Evolutionary conservation across 2,329 filamentous ascomycete species (phyloP).

Genomic region (Fusarium sp.): DNA sequence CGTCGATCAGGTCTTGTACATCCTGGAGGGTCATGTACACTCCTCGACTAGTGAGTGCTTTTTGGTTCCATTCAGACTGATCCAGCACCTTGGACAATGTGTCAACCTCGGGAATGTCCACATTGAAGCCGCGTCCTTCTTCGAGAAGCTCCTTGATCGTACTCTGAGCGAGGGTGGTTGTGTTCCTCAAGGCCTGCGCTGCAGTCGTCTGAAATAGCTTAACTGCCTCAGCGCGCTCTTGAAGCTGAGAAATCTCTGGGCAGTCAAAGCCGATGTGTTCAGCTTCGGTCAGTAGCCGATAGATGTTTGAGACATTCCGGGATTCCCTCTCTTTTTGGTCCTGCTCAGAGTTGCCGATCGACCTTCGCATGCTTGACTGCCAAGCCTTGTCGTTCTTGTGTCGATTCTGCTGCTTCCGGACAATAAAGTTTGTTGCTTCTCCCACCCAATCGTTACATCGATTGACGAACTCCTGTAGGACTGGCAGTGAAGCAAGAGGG

Average conservation of each 20-base stretch:
- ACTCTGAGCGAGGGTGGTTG: slow-evolving; percentile 72
- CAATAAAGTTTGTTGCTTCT: slow-evolving; percentile 95
- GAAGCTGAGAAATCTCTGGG: slow-evolving; percentile 86
- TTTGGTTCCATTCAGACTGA: slow-evolving; percentile 89
- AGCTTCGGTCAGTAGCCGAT: slow-evolving; percentile 84
- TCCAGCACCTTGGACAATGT: slow-evolving; percentile 83
- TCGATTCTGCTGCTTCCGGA: slow-evolving; percentile 96
- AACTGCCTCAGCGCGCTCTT: slow-evolving; percentile 87
- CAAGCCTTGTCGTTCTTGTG: slow-evolving; percentile 93
- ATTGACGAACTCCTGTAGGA: slow-evolving; percentile 90
- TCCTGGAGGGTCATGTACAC: slow-evolving; percentile 80
- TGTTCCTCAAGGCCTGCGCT: slow-evolving; percentile 75
- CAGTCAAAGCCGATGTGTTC: slow-evolving; percentile 93
- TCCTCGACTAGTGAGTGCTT: slow-evolving; percentile 74
- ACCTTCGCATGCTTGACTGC: slow-evolving; percentile 80
- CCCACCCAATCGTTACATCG: slow-evolving; percentile 98
- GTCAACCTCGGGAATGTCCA: slow-evolving; percentile 91
- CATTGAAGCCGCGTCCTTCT: slow-evolving; percentile 87
- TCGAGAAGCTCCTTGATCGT: slow-evolving; percentile 94
- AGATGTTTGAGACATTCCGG: slow-evolving; percentile 89
- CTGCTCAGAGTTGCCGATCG: slow-evolving; percentile 64
- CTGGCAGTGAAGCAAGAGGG: slow-evolving; percentile 83
- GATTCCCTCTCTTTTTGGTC: slow-evolving; percentile 88
- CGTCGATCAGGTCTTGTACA: slow-evolving; percentile 81
- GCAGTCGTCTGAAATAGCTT: slow-evolving; percentile 86